Evolutionary conservation across 2,329 filamentous ascomycete genomes (phyloP), one percentile per base, ranked within the genome.

Genomic region (Penicillium janthinellum): DNA sequence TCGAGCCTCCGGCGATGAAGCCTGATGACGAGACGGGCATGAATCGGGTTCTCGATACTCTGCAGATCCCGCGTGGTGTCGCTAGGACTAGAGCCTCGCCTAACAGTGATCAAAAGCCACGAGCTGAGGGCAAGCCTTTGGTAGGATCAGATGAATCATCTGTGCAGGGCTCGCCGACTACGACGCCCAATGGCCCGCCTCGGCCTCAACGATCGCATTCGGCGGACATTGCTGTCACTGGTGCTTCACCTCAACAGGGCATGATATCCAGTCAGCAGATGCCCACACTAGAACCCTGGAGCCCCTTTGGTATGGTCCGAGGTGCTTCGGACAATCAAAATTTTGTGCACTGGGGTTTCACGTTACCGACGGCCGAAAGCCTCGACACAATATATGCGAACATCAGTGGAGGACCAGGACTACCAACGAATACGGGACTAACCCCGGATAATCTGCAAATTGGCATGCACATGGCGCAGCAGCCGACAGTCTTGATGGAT

Each of bases 1-100:
- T 79, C 3, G 68, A 76, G 34, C 73, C 75, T 2, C 78, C 78
- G 0, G 61, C 65, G 0, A 79, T 79, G 78, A 68, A 73, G 5
- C 67, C 70, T 5, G 75, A 76, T 31, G 75, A 76, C 57, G 75
- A 77, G 54, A 64, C 64, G 22, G 74, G 70, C 1, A 75, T 77
- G 64, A 76, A 73, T n/a, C 67, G 73, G 56, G 74, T 77, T 6
- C 58, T 77, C 35, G 75, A 77, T 35, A 77, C 74, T 7, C 68
- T 77, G 12, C 70, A 74, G 56, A 74, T 73, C 28, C 65, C 71
- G 17, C 72, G 73, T 20, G 66, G 62, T 12, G 42, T 66, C 10
- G n/a, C 62, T 15, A 67, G 65, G 57, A 62, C 45, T 10, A 61
- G 57, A 11, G n/a, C n/a, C 22, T 15, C 53, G 1, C n/a, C 20